These are phyloP conservation scores for Pyricularia grisea DNA, from an alignment of 2,329 filamentous ascomycete species.

Conservation along the genomic window DNA sequence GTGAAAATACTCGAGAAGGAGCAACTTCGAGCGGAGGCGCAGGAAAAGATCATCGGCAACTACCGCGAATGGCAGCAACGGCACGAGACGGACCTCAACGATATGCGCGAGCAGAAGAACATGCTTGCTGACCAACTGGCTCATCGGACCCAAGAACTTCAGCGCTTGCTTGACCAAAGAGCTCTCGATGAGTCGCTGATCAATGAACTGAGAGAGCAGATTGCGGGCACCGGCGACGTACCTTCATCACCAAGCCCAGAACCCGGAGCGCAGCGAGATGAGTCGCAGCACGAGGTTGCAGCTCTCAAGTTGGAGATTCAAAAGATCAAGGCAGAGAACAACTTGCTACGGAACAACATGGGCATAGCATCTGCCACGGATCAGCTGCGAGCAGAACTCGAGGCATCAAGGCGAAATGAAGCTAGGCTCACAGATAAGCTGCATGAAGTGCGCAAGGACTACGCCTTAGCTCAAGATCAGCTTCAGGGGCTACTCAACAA, in stretches of 20 bases:
- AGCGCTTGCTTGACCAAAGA: constrained; percentile 30
- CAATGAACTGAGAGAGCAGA: constrained; percentile 50
- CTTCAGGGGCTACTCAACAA: constrained; percentile 43
- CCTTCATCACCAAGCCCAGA: neutral
- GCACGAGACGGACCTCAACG: constrained; percentile 25
- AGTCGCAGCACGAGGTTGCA: neutral
- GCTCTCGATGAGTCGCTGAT: constrained; percentile 42
- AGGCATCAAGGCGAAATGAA: constrained; percentile 39
- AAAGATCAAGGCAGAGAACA: constrained; percentile 52
- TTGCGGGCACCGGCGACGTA: constrained; percentile 26
- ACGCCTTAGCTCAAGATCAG: constrained; percentile 47
- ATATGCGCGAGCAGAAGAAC: constrained; percentile 22
- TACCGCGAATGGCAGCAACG: constrained; percentile 17
- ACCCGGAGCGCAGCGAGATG: neutral
- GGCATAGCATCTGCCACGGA: constrained; percentile 44
- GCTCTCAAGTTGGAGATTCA: constrained; percentile 38
- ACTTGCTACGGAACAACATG: constrained; percentile 44
- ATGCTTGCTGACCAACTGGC: constrained; percentile 32
- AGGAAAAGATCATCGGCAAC: constrained; percentile 15
- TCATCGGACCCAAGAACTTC: constrained; percentile 27
- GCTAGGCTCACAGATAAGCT: constrained; percentile 44
- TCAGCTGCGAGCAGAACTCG: constrained; percentile 44
- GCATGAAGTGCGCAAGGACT: constrained; percentile 48
- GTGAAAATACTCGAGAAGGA: constrained; percentile 29
- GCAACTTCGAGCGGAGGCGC: constrained; percentile 29